A percentile compares a stretch with the other conserved stretches of the same genome.
Conservation (phyloP, 371 early-diverging fungal species). For the Neoconidiobolus thromboides region DNA sequence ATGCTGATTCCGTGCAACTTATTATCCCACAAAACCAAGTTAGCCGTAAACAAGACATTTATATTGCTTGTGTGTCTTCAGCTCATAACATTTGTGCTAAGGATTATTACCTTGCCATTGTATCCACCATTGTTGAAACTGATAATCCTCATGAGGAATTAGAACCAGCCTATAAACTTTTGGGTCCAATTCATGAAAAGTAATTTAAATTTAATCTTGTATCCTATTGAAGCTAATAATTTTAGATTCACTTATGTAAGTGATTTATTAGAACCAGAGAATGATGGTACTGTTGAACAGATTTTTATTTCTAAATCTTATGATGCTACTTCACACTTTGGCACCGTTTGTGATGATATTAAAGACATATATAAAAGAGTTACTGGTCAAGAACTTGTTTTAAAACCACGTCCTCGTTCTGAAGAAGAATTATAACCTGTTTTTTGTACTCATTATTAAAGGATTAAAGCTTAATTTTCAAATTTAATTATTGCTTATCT, state of each 20-base stretch:
- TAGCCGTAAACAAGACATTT: constrained; percentile 74
- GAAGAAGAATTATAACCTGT: background rate
- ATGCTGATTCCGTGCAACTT: constrained; percentile 81
- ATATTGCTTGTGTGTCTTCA: constrained; percentile 77
- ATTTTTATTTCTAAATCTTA: constrained; percentile 86
- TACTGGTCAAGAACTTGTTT: constrained; percentile 68
- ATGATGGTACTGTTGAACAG: constrained; percentile 63
- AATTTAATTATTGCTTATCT: no score
- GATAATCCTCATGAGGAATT: constrained; percentile 75
- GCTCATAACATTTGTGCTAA: constrained; percentile 78
- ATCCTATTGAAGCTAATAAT: background rate
- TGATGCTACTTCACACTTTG: constrained; percentile 98
- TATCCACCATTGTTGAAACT: constrained; percentile 86
- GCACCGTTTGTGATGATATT: constrained; percentile 91
- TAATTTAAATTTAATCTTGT: constrained; percentile 2
- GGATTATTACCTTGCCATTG: constrained; percentile 79
- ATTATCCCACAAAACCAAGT: constrained; percentile 94
- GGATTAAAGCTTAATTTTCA: no score
- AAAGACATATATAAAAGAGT: constrained; percentile 79
- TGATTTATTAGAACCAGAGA: constrained; percentile 64
- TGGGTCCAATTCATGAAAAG: constrained; percentile 84
- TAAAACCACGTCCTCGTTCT: constrained; percentile 19
- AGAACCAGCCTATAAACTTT: constrained; percentile 61
- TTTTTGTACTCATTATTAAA: no score
- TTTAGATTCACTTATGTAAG: constrained; percentile 48